A percentile compares a stretch with the other conserved stretches of the same genome.
These are phyloP conservation scores for Grigorovia humatica DNA, from an alignment of 805 yeast genomes.

Conservation along the genomic window DNA sequence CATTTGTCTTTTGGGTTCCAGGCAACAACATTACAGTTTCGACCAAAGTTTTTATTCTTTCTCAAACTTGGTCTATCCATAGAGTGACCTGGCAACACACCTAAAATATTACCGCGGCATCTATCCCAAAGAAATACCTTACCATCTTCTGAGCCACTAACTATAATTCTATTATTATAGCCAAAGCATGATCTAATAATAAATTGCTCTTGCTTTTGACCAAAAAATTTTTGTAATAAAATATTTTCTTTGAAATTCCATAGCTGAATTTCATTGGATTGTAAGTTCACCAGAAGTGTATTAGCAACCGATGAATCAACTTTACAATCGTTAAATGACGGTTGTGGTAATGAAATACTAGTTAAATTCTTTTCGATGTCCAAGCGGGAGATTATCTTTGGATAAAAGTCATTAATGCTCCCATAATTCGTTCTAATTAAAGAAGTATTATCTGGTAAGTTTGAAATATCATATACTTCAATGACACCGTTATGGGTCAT, in stretches of 20 bases:
- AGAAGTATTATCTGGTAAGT: slow-evolving; percentile 16
- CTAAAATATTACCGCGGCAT: slow-evolving; percentile 54
- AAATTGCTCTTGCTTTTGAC: slow-evolving; percentile 60
- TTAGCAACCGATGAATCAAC: neutral
- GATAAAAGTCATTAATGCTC: slow-evolving; percentile 11
- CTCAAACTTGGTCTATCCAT: slow-evolving; percentile 11
- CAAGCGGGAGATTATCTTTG: slow-evolving; percentile 35
- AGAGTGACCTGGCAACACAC: slow-evolving; percentile 24
- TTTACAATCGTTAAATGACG: slow-evolving; percentile 24
- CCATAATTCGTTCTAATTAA: slow-evolving; percentile 1
- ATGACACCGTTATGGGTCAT: slow-evolving; percentile 55
- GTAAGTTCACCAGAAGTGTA: slow-evolving; percentile 42
- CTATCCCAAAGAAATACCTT: slow-evolving; percentile 70
- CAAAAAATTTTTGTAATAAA: slow-evolving; percentile 53
- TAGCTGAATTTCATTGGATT: slow-evolving; percentile 67
- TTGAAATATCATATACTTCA: slow-evolving; percentile 44
- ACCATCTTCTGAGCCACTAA: slow-evolving; percentile 83
- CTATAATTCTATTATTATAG: slow-evolving; percentile 52
- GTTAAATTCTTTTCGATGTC: slow-evolving; percentile 51
- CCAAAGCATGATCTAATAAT: slow-evolving; percentile 75
- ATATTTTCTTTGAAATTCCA: slow-evolving; percentile 62
- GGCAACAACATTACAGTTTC: slow-evolving; percentile 61
- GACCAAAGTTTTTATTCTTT: slow-evolving; percentile 14
- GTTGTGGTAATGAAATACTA: slow-evolving; percentile 45
- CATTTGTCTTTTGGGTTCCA: slow-evolving; percentile 46